Evolutionary conservation across 805 yeast species (phyloP), one percentile per base, ranked within the genome.

Genomic region (Candida stauntonica): DNA sequence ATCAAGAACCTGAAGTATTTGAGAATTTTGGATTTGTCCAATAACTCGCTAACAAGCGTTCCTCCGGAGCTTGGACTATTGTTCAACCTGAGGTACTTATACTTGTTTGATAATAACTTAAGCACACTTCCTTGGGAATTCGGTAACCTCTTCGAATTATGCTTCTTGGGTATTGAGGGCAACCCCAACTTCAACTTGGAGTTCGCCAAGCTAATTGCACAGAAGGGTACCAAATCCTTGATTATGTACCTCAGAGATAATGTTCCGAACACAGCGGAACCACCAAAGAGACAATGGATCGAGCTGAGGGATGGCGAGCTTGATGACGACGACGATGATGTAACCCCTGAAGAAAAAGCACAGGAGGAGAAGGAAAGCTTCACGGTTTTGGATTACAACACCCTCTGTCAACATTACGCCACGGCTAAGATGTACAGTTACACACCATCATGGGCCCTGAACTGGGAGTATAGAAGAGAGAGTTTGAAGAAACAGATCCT

Each of bases 361-460:
- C 54, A 39, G 15, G 49, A 49, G 8, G 60, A 62, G 30, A 62
- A 62, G 38, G 64, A 66, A 27, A 55, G 73, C 5, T 88, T 93
- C 60, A 82, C 96, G 1, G 66, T 89, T 33, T 72, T 87, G 74
- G 79, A 88, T 27, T 91, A 88, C 67, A 93, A 93, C 64, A 86
- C 94, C 3, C 69, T 93, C 58, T 93, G 99, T 62, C 98, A 91
- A 59, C 93, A 85, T 60, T 91, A 91, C 65, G 97, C 98, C 3
- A 87, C 96, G 4, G 75, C 93, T 16, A 83, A 79, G 58, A 73
- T 91, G 82, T 93, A 86, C 62, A 91, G 85, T 54, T 91, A 86
- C 58, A 88, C 98, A 1, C 98, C 98, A 17, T 78, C 95, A 2
- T 93, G 99, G 98, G 99, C 98, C 3, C 72, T 93, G 46, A 77